Conservation (phyloP, 805 yeast species). For the Candida mattraensis region DNA sequence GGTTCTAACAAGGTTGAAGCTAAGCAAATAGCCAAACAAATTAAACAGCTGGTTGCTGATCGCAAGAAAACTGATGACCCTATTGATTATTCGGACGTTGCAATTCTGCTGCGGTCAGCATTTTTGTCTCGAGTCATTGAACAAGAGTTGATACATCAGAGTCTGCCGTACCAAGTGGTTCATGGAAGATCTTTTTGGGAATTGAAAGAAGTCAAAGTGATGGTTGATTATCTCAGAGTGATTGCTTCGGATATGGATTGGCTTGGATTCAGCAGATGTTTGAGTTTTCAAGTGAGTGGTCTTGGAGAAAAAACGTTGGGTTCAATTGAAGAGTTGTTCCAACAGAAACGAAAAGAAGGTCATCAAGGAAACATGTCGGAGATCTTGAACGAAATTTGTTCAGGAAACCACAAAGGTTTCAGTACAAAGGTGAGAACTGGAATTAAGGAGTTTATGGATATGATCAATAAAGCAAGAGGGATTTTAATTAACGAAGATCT, state of each 20-base stretch:
- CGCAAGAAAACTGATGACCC: constrained; percentile 43
- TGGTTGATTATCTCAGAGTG: constrained; percentile 65
- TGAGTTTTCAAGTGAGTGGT: constrained; percentile 65
- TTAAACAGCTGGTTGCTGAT: constrained; percentile 43
- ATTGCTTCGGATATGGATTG: constrained; percentile 59
- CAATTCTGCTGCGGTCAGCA: constrained; percentile 69
- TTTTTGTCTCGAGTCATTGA: constrained; percentile 64
- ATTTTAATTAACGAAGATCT: constrained; percentile 10
- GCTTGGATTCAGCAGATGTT: constrained; percentile 55
- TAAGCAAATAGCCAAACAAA: constrained; percentile 53
- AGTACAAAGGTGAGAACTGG: constrained; percentile 22
- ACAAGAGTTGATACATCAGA: constrained; percentile 50
- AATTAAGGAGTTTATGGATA: constrained; percentile 30
- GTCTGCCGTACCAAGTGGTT: constrained; percentile 65
- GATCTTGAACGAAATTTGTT: constrained; percentile 14
- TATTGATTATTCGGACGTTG: constrained; percentile 53
- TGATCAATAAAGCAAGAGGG: constrained; percentile 26
- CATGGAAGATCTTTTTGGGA: constrained; percentile 85
- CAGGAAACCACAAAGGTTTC: constrained; percentile 16
- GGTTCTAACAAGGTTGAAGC: constrained; percentile 55
- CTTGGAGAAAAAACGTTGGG: constrained; percentile 54
- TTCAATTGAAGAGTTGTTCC: constrained; percentile 19
- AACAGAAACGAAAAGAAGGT: constrained; percentile 6
- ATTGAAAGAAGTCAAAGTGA: constrained; percentile 59
- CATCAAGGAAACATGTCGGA: constrained; percentile 12